Evolutionary conservation across 164 flowering plant genomes (phyloP).

Genomic region (Macadamia tetraphylla): DNA sequence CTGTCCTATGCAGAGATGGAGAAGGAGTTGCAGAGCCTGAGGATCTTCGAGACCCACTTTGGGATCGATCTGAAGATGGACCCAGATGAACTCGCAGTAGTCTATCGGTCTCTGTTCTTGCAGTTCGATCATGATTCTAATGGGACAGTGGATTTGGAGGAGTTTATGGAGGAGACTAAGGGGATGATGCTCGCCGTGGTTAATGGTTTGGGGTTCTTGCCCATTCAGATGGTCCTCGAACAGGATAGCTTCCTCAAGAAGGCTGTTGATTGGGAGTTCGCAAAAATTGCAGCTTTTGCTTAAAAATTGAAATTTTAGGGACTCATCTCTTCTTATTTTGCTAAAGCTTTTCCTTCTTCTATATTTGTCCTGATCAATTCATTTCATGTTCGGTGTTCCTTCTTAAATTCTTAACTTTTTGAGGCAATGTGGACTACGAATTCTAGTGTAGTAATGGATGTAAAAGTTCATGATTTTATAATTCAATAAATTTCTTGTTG

Average conservation of each 20-base stretch:
- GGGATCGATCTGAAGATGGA: constrained; percentile 8
- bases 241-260: constrained; percentile 15
- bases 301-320: too few species aligned
- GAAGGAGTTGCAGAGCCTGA: constrained; percentile 12
- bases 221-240: constrained; percentile 18
- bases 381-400: too few species aligned
- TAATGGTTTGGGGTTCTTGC: constrained; percentile 13
- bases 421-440: too few species aligned
- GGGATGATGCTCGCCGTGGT: constrained; percentile 20
- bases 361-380: too few species aligned
- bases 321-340: too few species aligned
- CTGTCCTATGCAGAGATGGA: constrained; percentile 15
- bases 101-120: constrained; percentile 13
- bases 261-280: constrained; percentile 8
- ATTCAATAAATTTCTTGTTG: too few species aligned
- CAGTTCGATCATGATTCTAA: constrained; percentile 11
- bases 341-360: too few species aligned
- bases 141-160: constrained; percentile 13
- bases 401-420: too few species aligned
- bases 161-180: constrained; percentile 13
- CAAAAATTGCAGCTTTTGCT: constrained; percentile 2
- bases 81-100: constrained; percentile 8
- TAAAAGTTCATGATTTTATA: too few species aligned
- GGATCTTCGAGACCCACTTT: constrained; percentile 18
- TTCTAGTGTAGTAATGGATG: too few species aligned